Percentiles rank a stretch among this genome's conserved stretches.
Evolutionary conservation across 192 early-diverging fungal genomes (phyloP).

Genomic region (Coemansia sp.): DNA sequence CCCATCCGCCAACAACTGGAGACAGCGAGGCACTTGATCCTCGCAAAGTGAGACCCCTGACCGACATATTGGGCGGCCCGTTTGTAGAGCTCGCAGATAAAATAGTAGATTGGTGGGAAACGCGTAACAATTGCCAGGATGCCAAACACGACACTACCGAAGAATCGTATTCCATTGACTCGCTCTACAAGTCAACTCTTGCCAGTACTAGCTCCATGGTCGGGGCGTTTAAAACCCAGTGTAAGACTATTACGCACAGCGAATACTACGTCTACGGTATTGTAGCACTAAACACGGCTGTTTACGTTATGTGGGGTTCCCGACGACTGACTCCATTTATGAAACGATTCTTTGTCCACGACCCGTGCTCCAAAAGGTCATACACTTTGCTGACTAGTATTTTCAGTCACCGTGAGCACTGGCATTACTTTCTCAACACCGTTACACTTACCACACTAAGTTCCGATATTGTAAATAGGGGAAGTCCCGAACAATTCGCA

Average conservation of each 20-base stretch:
- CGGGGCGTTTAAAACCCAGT: not conserved
- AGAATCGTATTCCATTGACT: not conserved
- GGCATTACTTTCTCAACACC: not conserved
- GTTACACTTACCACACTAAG: not conserved
- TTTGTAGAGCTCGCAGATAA: not conserved
- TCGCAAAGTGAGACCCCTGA: not conserved
- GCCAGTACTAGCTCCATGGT: not conserved
- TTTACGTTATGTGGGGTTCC: not conserved
- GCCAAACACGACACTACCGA: not conserved
- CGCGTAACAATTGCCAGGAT: not conserved
- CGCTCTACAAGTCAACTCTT: not conserved
- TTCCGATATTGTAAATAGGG: not conserved
- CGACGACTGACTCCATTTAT: not conserved
- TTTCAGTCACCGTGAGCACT: not conserved
- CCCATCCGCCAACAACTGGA: not conserved
- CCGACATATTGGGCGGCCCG: not conserved
- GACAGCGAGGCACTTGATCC: not conserved
- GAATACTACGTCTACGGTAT: not conserved
- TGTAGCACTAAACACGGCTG: not conserved
- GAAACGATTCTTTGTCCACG: not conserved
- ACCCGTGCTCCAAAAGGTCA: not conserved
- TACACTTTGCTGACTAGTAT: not conserved
- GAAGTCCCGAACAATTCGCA: not conserved
- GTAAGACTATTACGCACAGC: not conserved
- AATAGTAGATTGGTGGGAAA: not conserved